Evolutionary conservation across 352 stramenopile species (phyloP).

Genomic region (Saprolegnia parasitica): DNA sequence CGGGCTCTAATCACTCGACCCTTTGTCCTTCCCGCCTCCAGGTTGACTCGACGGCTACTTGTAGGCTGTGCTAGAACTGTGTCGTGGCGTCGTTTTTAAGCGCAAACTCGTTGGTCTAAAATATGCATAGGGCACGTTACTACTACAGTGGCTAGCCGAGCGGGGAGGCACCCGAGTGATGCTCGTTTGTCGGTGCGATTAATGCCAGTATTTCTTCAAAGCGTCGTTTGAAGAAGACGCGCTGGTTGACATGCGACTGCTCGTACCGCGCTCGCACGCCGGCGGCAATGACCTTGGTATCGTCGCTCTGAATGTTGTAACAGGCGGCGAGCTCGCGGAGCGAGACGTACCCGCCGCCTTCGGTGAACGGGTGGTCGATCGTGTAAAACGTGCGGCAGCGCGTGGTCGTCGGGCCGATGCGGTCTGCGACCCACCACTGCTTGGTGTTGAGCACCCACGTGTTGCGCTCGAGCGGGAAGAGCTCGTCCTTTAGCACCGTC

Average conservation of each 20-base stretch:
- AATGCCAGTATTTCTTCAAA: background rate
- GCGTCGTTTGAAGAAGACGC: slow-evolving; percentile 1
- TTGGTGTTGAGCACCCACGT: slow-evolving; percentile 20
- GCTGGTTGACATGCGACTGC: background rate
- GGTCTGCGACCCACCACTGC: slow-evolving; percentile 16
- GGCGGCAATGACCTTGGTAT: background rate
- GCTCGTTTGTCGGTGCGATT: too few species aligned
- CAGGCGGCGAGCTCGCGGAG: background rate
- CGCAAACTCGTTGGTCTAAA: too few species aligned
- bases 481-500: slow-evolving; percentile 9
- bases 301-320: background rate
- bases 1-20: too few species aligned
- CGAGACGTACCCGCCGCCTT: slow-evolving; percentile 8
- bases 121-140: too few species aligned
- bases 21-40: too few species aligned
- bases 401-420: background rate
- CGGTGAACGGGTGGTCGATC: slow-evolving; percentile 11
- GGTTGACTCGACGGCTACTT: too few species aligned
- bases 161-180: too few species aligned
- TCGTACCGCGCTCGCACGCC: background rate
- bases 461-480: slow-evolving; percentile 1
- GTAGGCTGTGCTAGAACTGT: too few species aligned
- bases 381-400: slow-evolving; percentile 9
- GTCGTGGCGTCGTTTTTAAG: too few species aligned
- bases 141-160: too few species aligned